phyloP scores from a whole-genome alignment of 2,329 filamentous ascomycete genomes.

The Sphaerulina musiva region DNA sequence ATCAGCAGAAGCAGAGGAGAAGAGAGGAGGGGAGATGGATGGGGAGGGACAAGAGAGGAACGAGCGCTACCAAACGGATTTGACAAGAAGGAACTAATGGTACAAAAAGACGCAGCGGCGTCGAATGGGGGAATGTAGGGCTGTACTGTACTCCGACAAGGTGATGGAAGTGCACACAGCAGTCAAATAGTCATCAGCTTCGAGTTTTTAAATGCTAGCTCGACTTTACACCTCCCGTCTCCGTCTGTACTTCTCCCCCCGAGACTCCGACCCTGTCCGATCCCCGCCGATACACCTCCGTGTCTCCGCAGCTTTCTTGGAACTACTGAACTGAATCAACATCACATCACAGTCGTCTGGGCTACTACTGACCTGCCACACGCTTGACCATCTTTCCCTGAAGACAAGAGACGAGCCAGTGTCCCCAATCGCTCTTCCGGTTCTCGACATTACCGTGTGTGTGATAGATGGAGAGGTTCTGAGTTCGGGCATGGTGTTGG shows the following conservation, averaged over 20 bases:
- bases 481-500: no score
- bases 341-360: no score
- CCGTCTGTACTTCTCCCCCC: no score
- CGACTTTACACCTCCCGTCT: background rate
- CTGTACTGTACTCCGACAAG: slow-evolving; percentile 1
- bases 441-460: no score
- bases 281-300: slow-evolving; percentile 1
- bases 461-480: no score
- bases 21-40: background rate
- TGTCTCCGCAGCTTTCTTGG: background rate
- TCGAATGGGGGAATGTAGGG: background rate
- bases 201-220: slow-evolving; percentile 4
- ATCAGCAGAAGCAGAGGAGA: background rate
- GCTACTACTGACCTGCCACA: slow-evolving; percentile 53
- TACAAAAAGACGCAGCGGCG: slow-evolving; percentile 1
- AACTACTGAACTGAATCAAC: no score
- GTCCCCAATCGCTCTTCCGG: no score
- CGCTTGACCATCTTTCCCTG: slow-evolving; percentile 65
- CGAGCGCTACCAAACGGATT: background rate
- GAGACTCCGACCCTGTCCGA: background rate
- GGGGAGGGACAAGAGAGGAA: no score
- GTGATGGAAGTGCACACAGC: background rate
- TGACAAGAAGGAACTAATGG: slow-evolving; percentile 3
- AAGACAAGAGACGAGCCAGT: slow-evolving; percentile 54
- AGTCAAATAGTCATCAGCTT: background rate